Evolutionary conservation across 805 yeast genomes (phyloP), one percentile per base, ranked within the genome.

Genomic region (Hanseniaspora taiwanica): DNA sequence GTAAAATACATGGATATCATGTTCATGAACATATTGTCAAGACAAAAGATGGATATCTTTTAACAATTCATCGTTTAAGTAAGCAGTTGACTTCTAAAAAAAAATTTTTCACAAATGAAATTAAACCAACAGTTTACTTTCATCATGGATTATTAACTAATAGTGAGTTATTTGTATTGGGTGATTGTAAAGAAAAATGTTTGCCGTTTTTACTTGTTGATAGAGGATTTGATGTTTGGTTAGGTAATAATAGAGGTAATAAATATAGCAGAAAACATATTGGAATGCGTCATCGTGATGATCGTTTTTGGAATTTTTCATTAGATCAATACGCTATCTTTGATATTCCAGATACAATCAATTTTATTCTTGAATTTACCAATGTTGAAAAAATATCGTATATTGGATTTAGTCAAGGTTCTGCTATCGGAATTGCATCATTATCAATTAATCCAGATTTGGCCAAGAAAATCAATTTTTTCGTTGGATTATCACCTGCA

Each of bases 231-330:
- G 98, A 89, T 54, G 96, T 89, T 6, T 87, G 94, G 89, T 64
- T 89, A 45, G 97, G 97, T 1, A 85, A 84, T 57, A 85, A 83
- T 53, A 68, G 95, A 41, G 94, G 94, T 13, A 91, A 89, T 62
- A 91, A 89, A 62, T 89, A 89, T 61, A 33, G 45, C 27, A 52
- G 47, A 56, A 62, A 44, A 20, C 59, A 56, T 39, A 38, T 44
- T 9, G 36, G 34, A 12, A 43, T 47, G 23, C 39, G 41, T 6
- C 42, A 50, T 6, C 38, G 42, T 64, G 56, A 57, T 3, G 60
- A 60, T 18, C 63, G 66, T 42, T 84, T 82, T 57, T 84, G 95
- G 95, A 74, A 83, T 56, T 84, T 81, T 52, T 74, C 84, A 34
- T 60, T 84, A 37, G 94, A 84, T 58, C 93, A 84, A 54, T 81